A percentile compares a stretch with the other conserved stretches of the same genome.
phyloP scores from a whole-genome alignment of 2,329 filamentous ascomycete genomes.

The Aspergillus neoniger region DNA sequence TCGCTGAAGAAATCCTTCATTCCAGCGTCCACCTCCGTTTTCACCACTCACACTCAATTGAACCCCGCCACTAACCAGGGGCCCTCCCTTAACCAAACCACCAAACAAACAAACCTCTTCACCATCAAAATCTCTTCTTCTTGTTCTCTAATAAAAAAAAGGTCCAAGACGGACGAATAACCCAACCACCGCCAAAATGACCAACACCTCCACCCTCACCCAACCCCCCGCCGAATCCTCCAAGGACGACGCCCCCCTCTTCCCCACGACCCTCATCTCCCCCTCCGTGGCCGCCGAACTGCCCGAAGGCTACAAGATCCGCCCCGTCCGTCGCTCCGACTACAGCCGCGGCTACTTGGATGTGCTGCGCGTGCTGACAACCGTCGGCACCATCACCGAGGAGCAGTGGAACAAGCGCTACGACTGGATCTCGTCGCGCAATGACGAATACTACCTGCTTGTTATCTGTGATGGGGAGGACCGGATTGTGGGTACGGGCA shows the following conservation, averaged over 20 bases:
- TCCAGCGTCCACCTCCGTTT: background rate
- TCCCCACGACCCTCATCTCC: slow-evolving; percentile 75
- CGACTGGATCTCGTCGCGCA: slow-evolving; percentile 74
- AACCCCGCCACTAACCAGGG: background rate
- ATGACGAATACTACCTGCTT: slow-evolving; percentile 80
- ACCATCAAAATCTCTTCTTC: background rate
- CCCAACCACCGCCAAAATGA: background rate
- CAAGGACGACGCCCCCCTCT: slow-evolving; percentile 63
- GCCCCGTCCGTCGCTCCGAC: slow-evolving; percentile 76
- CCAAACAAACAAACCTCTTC: background rate
- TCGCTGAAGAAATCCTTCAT: background rate
- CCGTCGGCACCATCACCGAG: slow-evolving; percentile 81
- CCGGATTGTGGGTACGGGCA: slow-evolving; percentile 84
- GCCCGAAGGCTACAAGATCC: slow-evolving; percentile 78
- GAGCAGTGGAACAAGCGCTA: slow-evolving; percentile 76
- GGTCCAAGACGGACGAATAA: background rate
- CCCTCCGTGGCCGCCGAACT: slow-evolving; percentile 70
- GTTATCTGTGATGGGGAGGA: slow-evolving; percentile 74
- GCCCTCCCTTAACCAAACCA: background rate
- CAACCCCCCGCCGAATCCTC: slow-evolving; percentile 20
- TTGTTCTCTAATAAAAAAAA: background rate
- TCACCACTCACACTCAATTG: background rate
- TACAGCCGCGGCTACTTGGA: slow-evolving; percentile 83
- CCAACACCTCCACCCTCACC: slow-evolving; percentile 20
- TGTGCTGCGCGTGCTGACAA: slow-evolving; percentile 86